A percentile compares a stretch with the other conserved stretches of the same genome.
Evolutionary conservation across 2,329 filamentous ascomycete species (phyloP).

Genomic region (Cladosporium sp.): DNA sequence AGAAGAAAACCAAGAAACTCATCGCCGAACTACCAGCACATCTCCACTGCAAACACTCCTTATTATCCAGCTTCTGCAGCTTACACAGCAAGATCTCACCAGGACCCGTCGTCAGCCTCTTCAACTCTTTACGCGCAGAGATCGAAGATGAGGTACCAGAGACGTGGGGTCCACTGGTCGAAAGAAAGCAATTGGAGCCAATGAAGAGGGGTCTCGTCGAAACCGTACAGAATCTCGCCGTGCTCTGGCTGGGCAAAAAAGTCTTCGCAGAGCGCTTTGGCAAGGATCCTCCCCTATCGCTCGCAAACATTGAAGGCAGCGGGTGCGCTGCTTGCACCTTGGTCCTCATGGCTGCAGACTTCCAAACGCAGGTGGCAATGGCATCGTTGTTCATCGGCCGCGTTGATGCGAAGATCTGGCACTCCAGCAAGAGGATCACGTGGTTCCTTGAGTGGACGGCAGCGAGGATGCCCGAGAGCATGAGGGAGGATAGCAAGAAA

Average conservation of each 20-base stretch:
- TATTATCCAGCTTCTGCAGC: conserved; percentile 18
- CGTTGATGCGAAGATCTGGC: conserved; percentile 21
- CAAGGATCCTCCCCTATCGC: not conserved
- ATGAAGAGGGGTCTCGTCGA: conserved; percentile 8
- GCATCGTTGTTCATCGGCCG: conserved; percentile 22
- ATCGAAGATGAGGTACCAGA: conserved; percentile 10
- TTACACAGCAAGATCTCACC: conserved; percentile 21
- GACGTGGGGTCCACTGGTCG: conserved; percentile 13
- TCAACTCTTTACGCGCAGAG: conserved; percentile 17
- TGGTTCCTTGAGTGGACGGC: conserved; percentile 15
- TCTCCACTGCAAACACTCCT: conserved; percentile 16
- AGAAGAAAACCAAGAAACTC: conserved; percentile 13
- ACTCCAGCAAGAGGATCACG: conserved; percentile 21
- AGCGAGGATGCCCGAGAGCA: not conserved
- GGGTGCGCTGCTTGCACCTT: conserved; percentile 24
- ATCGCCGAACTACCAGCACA: conserved; percentile 21
- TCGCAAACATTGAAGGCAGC: conserved; percentile 1
- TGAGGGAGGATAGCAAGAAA: not conserved
- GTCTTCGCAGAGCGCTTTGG: conserved; percentile 11
- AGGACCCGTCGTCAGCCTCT: conserved; percentile 19
- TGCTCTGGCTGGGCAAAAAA: conserved; percentile 17
- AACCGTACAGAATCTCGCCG: conserved; percentile 11
- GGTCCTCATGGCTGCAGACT: conserved; percentile 10
- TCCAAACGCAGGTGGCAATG: conserved; percentile 16
- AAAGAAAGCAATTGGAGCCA: not conserved